phyloP scores from a whole-genome alignment of 495 filamentous ascomycete species.

The Aspergillus steynii region DNA sequence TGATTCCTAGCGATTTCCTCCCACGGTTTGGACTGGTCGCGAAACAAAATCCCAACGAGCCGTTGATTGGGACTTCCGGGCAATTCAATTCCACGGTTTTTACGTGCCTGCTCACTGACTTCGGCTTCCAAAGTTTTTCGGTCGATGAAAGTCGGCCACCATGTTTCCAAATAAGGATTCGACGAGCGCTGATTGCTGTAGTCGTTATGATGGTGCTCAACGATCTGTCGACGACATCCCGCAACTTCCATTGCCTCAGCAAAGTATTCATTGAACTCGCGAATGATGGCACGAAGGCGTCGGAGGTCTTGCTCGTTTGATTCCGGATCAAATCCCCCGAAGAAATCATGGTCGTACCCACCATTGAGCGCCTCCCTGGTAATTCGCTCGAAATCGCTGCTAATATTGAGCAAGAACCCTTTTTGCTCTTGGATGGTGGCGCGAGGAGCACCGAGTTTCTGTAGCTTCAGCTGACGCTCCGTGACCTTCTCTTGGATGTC shows the following conservation, averaged over 20 bases:
- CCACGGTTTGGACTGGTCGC: constrained; percentile 45
- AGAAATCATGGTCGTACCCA: constrained; percentile 57
- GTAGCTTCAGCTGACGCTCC: constrained; percentile 25
- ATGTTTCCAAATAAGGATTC: constrained; percentile 18
- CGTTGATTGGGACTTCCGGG: constrained; percentile 48
- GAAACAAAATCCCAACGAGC: constrained; percentile 43
- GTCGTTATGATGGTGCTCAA: not conserved
- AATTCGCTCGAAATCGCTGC: constrained; percentile 51
- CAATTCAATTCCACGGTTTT: constrained; percentile 42
- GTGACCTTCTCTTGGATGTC: constrained; percentile 32
- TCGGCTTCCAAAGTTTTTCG: constrained; percentile 20
- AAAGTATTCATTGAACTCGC: constrained; percentile 59
- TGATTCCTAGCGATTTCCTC: constrained; percentile 28
- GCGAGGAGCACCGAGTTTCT: constrained; percentile 51
- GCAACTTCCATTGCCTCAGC: constrained; percentile 43
- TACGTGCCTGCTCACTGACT: constrained; percentile 14
- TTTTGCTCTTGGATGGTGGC: constrained; percentile 51
- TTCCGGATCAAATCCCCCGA: constrained; percentile 35
- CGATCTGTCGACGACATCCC: constrained; percentile 39
- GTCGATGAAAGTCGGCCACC: constrained; percentile 14
- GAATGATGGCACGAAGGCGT: constrained; percentile 61
- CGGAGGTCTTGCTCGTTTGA: constrained; percentile 24
- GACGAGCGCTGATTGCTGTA: constrained; percentile 1
- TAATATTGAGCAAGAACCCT: constrained; percentile 52
- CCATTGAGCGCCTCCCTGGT: constrained; percentile 54